Evolutionary conservation across 495 filamentous ascomycete species (phyloP).

Genomic region (Aspergillus conjunctus): DNA sequence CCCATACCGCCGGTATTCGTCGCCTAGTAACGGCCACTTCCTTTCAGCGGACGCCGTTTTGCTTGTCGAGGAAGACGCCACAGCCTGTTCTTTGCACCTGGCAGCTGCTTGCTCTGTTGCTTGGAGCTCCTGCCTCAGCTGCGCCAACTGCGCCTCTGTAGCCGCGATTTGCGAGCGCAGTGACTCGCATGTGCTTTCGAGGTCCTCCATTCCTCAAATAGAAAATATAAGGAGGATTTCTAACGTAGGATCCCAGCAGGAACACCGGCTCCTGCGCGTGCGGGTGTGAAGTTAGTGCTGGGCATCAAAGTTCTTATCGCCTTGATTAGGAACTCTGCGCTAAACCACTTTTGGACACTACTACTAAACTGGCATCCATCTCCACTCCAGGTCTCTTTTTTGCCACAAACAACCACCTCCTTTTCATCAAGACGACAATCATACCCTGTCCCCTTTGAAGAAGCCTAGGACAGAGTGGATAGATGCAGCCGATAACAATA

Average conservation of each 20-base stretch:
- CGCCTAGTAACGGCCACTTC: conserved; percentile 62
- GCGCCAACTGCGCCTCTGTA: conserved; percentile 41
- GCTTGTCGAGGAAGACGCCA: background rate
- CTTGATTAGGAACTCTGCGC: background rate
- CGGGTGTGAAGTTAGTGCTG: background rate
- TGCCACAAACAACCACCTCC: no score
- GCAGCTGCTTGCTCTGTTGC: conserved; percentile 36
- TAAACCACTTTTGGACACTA: background rate
- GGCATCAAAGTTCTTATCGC: conserved; percentile 18
- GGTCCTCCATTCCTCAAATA: conserved; percentile 17
- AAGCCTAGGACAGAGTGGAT: no score
- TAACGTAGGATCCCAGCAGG: background rate
- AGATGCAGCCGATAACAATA: no score
- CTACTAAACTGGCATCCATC: no score
- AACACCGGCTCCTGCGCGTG: background rate
- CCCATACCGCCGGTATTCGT: conserved; percentile 85
- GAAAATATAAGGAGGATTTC: no score
- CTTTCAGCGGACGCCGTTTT: conserved; percentile 17
- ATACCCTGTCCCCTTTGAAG: no score
- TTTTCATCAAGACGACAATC: no score
- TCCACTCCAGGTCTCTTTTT: background rate
- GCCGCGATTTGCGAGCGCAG: conserved; percentile 44
- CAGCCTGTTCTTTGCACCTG: conserved; percentile 18
- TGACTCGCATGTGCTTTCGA: conserved; percentile 41
- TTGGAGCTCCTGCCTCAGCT: conserved; percentile 41